Conservation (phyloP, 345 rosid genomes). For the Linum usitatissimum region DNA sequence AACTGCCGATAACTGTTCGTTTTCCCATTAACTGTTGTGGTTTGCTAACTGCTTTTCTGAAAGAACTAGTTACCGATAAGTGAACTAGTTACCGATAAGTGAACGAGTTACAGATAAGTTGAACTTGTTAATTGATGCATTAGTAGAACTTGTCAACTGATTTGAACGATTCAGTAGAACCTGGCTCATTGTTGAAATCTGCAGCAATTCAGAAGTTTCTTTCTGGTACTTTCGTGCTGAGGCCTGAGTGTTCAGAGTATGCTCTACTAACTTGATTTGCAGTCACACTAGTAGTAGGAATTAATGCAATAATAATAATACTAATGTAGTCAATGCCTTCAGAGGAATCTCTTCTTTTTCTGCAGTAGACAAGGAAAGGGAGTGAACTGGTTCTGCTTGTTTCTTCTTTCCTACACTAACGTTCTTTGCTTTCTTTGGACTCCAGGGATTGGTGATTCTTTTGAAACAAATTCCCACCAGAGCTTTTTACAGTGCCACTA, state of each 20-base stretch:
- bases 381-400: neutral
- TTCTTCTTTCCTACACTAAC: neutral
- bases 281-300: neutral
- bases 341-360: neutral
- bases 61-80: too few species aligned
- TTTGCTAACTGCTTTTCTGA: too few species aligned
- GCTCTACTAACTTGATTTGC: neutral
- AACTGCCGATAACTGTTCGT: too few species aligned
- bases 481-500: neutral
- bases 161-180: neutral
- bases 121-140: too few species aligned
- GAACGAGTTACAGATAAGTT: too few species aligned
- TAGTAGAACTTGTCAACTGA: too few species aligned
- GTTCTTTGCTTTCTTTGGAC: neutral
- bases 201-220: neutral
- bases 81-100: too few species aligned
- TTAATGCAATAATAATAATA: neutral
- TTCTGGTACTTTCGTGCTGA: neutral
- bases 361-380: too few species aligned
- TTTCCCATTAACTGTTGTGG: too few species aligned
- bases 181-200: neutral
- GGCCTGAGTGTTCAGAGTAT: neutral
- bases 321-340: neutral
- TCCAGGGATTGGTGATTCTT: neutral
- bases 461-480: neutral